Evolutionary conservation across 768 basidiomycete genomes (phyloP), one percentile per base, ranked within the genome.

Genomic region (Galerina marginata): DNA sequence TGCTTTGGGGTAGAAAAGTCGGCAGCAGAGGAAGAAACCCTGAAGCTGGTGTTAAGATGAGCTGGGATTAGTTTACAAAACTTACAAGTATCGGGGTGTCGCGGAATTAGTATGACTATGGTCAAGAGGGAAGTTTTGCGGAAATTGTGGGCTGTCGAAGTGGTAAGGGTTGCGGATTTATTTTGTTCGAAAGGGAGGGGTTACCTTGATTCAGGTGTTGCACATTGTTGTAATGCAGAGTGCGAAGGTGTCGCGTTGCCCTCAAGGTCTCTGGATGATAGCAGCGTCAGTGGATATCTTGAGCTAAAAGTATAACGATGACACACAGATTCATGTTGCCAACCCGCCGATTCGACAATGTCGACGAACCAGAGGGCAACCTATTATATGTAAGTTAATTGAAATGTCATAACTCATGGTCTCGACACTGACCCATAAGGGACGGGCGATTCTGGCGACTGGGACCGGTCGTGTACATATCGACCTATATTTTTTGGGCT

Each of bases 121-220:
- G 43, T 69, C 69, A 36, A 70, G 25, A 25, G 56, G 54, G 15
- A 66, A 67, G 43, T 58, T 56, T 56, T 38, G 66, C 7, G 67
- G 61, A 29, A 68, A 65, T 60, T 70, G 71, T 25, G 72, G 69
- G 44, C 70, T 68, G 48, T 49, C 29, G 51, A 49, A 36, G 49
- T 48, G 38, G 52, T 46, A 10, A 46, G 11, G 12, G 2, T 26
- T 29, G 48, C 47, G 26, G 12, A 56, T 46, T 42, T 38, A 23
- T 6, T 6, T 10, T 26, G 45, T 15, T 26, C 57, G 25, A 33
- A 64, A 45, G 16, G 5, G 33, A 4, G 25, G 40, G 39, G n/a
- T 57, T 63, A 79, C 82, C 81, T 83, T 43, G 81, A 80, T 63
- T 81, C 80, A 43, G 82, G 82, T 3, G 82, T 83, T 54, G 77